These are phyloP conservation scores for Botrytis elliptica DNA, from an alignment of 2,329 filamentous ascomycete species.

Conservation along the genomic window DNA sequence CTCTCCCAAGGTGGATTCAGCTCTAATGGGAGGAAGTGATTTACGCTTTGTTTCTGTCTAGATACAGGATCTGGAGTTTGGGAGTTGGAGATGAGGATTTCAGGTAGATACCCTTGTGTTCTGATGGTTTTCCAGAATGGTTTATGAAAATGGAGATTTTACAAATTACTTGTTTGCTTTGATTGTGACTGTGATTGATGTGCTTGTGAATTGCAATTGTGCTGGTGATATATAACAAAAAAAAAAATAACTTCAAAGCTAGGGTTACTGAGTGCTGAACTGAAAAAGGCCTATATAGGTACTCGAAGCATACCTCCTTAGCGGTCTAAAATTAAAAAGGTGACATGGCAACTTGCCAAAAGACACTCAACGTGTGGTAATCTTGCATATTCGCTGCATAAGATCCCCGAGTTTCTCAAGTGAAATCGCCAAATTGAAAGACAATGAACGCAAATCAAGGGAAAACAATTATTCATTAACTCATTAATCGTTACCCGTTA, in stretches of 20 bases:
- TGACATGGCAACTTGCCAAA: neutral
- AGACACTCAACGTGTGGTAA: rapidly evolving
- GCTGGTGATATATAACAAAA: neutral
- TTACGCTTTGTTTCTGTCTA: neutral
- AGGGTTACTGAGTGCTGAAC: neutral
- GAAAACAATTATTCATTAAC: neutral
- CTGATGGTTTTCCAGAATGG: neutral
- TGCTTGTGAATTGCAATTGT: neutral
- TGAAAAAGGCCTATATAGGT: rapidly evolving
- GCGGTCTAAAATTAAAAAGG: neutral
- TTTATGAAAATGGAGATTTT: neutral
- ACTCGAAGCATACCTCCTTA: neutral
- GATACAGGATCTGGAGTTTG: neutral
- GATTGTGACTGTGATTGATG: neutral
- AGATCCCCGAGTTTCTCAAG: rapidly evolving
- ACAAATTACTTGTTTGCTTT: neutral
- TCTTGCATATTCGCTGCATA: neutral
- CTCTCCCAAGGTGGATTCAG: constrained; percentile 1
- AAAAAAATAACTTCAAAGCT: neutral
- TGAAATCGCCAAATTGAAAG: neutral
- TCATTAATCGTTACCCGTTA: neutral
- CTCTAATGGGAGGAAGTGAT: neutral
- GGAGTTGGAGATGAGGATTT: neutral
- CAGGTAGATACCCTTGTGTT: neutral
- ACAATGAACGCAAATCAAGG: neutral